Evolutionary conservation across 768 basidiomycete species (phyloP), one percentile per base, ranked within the genome.

Genomic region (Suillus americanus): DNA sequence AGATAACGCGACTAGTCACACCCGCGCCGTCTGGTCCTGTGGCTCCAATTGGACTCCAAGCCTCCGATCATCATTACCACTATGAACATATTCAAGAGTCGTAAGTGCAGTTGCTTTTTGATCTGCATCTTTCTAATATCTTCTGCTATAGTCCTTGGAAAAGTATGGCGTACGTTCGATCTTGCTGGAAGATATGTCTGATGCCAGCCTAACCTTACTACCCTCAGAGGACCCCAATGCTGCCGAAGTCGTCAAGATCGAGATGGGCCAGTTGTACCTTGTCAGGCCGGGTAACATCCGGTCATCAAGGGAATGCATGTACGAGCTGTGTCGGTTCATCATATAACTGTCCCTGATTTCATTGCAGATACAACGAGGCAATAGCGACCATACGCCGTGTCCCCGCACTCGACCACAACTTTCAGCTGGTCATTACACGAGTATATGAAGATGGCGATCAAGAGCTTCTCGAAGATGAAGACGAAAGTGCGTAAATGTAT

Each of bases 361-460:
- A 62, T 62, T 45, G 28, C 73, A 99, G 97, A 72, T 99, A 93
- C 77, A 95, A 94, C 68, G 95, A 97, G 69, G 96, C 96, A 6
- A 95, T 97, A 81, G 90, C 91, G 12, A 95, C 96, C 28, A 90
- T 99, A 73, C 88, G 97, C 63, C 87, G 95, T 64, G 87, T 91
- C 55, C 87, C 91, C 38, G 82, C 87, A 1, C 72, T 91, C 51
- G 92, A 85, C 68, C 92, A 88, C 82, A 89, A 87, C 77, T 93
- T 90, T 74, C 92, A 98, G 75, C 85, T 99, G 12, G 96, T 97
- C 12, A 89, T 98, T 62, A 97, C 95, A n/a, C 84, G 96, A 65
- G 95, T 97, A 1, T 99, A 93, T 72, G 95, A 99, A 69, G 97
- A 99, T 67, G 97, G 95, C 3, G 96, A 99, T 73, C 95, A 97